Base-by-base conservation (phyloP, 2,329 filamentous ascomycete species). In the Tolypocladium inflatum region DNA sequence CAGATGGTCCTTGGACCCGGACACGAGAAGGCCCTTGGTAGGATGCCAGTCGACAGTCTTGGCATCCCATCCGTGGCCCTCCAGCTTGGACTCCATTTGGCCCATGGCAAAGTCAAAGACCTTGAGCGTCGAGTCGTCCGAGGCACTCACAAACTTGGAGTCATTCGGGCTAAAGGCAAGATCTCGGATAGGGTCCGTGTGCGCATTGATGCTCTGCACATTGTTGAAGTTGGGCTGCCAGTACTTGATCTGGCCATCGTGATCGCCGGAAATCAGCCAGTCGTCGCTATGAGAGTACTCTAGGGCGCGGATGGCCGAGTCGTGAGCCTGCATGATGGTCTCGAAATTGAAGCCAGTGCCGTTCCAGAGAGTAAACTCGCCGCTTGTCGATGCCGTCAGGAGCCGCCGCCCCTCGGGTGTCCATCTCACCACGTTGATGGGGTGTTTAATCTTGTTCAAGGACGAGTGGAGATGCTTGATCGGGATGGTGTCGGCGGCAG, bases 221-320 rank as follows among this genome's bases (percentile, higher is more conserved):
- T 97, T 97, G 80, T 99, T 97, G 77, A 99, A 97, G 72, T 97
- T 99, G 38, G 93, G 91, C 72, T 97, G 91, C 90, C 93, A 97
- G 76, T 99, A 99, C 76, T 97, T 97, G 74, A 99, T 88, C 62
- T 94, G 83, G 58, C 94, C 94, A 65, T 94, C 91, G 72, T 97
- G 92, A 70, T 97, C 94, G 56, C 90, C 92, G 9, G 94, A 97
- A 57, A 99, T 84, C 15, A 99, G 80, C 93, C 94, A 99, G 74
- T 99, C 94, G 69, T 96, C 90, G 66, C 89, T 95, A 73, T 97
- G 90, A 2, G 94, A 96, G 78, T 96, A 99, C 63, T 86, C 85
- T 52, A 92, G 80, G 11, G 89, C 87, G 65, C 91, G 84, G 63
- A 96, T 91, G 42, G 90, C 89, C 57, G 87, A 86, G 73, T 97